Base-by-base conservation (phyloP, 257 asterid genomes). In the Apocynum venetum region DNA sequence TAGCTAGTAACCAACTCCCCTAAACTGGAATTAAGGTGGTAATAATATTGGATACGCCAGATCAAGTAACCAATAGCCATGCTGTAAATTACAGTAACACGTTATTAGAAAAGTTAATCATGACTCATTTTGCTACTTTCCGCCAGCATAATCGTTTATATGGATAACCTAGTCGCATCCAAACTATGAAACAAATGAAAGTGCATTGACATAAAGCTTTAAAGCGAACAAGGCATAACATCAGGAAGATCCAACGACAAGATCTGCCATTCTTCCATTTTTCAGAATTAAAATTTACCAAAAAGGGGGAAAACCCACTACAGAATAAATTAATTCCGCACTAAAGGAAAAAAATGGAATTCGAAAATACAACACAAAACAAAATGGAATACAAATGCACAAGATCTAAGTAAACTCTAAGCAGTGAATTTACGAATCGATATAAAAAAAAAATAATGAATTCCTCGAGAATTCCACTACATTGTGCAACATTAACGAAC, bases 361-460 rank as follows among this genome's bases (percentile, higher is more conserved):
- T 7, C 40, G n/a, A 8, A 72, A 63, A 52, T 8, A 51, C 44
- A 64, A 41, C 47, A 25, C 1, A 40, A 73, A 17, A 15, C 35
- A 25, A 72, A 73, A 7, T 52, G 41, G 12, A 79, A 67, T 36
- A 17, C 12, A 79, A 52, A 43, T 31, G 69, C 10, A 8, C 49
- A 25, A 63, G 82, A 79, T 79, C 82, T 72, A 77, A 72, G 20
- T 51, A 20, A 11, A 55, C 41, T 9, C 15, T n/a, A 38, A n/a
- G 35, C 68, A 57, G 8, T n/a, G 36, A 5, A 63, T 14, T 72
- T 14, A 35, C 11, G 11, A 59, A 35, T 46, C 10, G 7, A 1
- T 40, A 49, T 47, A 17, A n/a, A 14, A 68, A 35, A n/a, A 35
- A n/a, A 52, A 25, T 7, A 15, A 44, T 67, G 14, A n/a, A 49